Base-by-base conservation (phyloP, 768 basidiomycete species). In the Boletus coccyginus region DNA sequence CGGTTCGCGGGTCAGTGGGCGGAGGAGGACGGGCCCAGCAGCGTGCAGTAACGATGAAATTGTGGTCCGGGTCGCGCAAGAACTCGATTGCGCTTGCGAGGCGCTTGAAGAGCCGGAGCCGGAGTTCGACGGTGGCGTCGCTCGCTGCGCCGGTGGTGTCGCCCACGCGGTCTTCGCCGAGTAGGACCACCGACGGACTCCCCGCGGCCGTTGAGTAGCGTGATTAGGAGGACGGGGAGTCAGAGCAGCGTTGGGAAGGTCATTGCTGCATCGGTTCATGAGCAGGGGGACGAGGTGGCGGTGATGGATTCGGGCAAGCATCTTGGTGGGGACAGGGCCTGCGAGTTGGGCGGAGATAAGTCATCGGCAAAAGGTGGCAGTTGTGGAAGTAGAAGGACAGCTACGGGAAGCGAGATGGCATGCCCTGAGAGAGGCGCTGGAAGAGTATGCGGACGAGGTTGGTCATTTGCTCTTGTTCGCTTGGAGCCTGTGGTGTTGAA, bases 161-260 rank as follows among this genome's bases (percentile, higher is more conserved):
- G 16, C 61, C 63, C 21, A 32, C 55, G 16, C 47, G 54, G 38
- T 61, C 61, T 40, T 63, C 67, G 14, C 55, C 56, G 7, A 48
- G 50, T 49, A 46, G 55, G 21, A n/a, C 24, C 51, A 10, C 27
- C 33, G 9, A 13, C 47, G 56, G 14, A 54, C 59, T 45, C 63
- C 62, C 38, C 70, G 41, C 50, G 46, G 14, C 64, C 67, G 17
- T 0, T 3, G 8, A 38, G 49, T 27, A 65, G 55, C 4, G 36
- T 49, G 39, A 51, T 84, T 13, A 65, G 62, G 6, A 81, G 79
- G 53, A 80, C 78, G 38, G 77, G 79, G 17, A 90, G 88, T 3
- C 74, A 74, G 19, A 88, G 84, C 66, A 92, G 90, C 58, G 78
- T 89, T 32, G 80, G 82, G 17, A 92, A 91, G 0, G 85, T 92